A percentile compares a stretch with the other conserved stretches of the same genome.
Evolutionary conservation across 495 filamentous ascomycete genomes (phyloP).

Genomic region (Collariella sp.): DNA sequence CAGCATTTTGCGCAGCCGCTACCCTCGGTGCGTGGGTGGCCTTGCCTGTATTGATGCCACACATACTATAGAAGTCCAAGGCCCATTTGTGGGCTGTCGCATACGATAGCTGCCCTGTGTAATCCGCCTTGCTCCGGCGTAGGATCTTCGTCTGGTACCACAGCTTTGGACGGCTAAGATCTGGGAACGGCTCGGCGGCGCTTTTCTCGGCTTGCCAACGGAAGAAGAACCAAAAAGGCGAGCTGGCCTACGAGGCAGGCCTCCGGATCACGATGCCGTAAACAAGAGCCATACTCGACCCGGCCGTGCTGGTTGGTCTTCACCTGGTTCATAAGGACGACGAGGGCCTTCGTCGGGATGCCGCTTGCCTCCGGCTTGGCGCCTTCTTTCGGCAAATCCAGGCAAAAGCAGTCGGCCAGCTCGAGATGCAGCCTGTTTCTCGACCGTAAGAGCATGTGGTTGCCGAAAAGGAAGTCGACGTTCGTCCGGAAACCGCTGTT

Average conservation of each 20-base stretch:
- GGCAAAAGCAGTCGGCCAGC: conserved; percentile 1
- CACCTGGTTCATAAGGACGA: not conserved
- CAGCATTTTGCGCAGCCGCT: not conserved
- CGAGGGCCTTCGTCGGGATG: not conserved
- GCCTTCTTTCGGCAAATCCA: not conserved
- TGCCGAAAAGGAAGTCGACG: not conserved
- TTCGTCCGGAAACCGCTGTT: not conserved
- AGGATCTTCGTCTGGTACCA: not conserved
- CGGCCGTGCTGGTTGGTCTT: not conserved
- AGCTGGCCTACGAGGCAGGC: not conserved
- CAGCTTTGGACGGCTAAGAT: not conserved
- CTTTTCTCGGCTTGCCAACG: not conserved
- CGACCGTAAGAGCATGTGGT: not conserved
- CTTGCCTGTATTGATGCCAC: not conserved
- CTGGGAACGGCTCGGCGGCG: not conserved
- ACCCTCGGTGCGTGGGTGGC: not conserved
- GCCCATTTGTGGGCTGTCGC: not conserved
- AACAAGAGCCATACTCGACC: not conserved
- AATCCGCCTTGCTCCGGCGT: not conserved
- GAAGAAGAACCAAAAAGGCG: not conserved
- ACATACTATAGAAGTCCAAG: not conserved
- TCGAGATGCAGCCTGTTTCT: not conserved
- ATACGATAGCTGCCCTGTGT: not conserved
- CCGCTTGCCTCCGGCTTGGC: not conserved
- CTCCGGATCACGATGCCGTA: not conserved